Percentiles rank a stretch among this genome's conserved stretches.
These are phyloP conservation scores for Pythium volutum DNA, from an alignment of 352 stramenopile species.

Conservation along the genomic window DNA sequence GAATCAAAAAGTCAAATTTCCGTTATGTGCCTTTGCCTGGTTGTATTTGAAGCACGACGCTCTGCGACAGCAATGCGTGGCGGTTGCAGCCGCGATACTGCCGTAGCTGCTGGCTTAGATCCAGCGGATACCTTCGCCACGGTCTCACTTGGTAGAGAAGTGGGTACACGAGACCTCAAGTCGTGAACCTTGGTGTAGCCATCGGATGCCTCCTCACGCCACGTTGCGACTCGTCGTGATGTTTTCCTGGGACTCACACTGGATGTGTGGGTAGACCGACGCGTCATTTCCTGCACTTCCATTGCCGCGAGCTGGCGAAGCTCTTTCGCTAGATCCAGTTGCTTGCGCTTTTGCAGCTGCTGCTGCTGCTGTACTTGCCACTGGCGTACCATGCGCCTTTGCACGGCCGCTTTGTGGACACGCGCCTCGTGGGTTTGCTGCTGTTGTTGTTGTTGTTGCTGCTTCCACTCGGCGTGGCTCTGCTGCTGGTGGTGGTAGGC, in stretches of 20 bases:
- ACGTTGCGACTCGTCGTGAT: not conserved
- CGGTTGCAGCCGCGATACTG: not conserved
- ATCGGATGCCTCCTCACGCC: not conserved
- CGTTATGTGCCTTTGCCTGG: not conserved
- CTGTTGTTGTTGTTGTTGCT: slow-evolving; percentile 15
- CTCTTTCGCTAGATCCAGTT: slow-evolving; percentile 33
- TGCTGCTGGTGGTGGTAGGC: slow-evolving; percentile 5
- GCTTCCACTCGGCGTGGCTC: slow-evolving; percentile 8
- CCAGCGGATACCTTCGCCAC: not conserved
- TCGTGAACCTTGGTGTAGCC: not conserved
- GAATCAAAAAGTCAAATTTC: not conserved
- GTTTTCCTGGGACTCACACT: not conserved
- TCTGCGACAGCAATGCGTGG: not conserved
- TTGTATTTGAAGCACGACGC: not conserved
- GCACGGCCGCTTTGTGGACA: not conserved
- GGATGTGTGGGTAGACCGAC: not conserved
- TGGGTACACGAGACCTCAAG: not conserved
- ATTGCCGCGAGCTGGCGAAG: slow-evolving; percentile 33
- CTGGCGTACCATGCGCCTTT: slow-evolving; percentile 22
- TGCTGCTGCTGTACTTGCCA: slow-evolving; percentile 24
- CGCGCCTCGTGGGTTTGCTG: slow-evolving; percentile 10
- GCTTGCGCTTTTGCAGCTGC: slow-evolving; percentile 29
- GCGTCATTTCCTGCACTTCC: slow-evolving; percentile 35
- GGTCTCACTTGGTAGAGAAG: not conserved
- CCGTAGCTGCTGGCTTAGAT: not conserved